Evolutionary conservation across 768 basidiomycete genomes (phyloP), one percentile per base, ranked within the genome.

Genomic region (Leucosporidium scottii): DNA sequence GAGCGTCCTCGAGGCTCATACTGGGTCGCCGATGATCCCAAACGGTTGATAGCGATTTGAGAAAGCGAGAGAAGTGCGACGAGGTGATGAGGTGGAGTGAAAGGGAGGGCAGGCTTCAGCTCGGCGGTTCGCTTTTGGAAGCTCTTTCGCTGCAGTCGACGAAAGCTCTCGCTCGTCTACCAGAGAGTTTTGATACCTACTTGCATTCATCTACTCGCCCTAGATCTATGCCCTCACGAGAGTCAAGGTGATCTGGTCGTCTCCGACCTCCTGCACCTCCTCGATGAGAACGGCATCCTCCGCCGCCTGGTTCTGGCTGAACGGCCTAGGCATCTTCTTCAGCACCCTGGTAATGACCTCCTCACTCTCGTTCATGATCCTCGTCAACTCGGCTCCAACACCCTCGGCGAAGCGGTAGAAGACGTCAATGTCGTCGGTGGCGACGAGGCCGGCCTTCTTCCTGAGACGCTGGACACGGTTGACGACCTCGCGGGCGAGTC

Each of bases 381-480:
- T 87, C 70, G 81, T 79, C 70, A 86, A 78, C 58, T 87, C 89
- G 18, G 89, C 88, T 27, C 80, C 80, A 17, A 88, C 87, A 13
- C 85, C 89, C 20, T 84, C 83, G 74, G 87, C 86, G 77, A 94
- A 89, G 66, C 79, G 79, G 80, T 93, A 93, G 79, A 87, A 93
- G 50, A 96, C 84, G 62, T 90, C 83, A 34, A 97, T 86, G 76
- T 96, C 91, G 76, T 99, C 96, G 10, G 92, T 93, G 25, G 94
- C 88, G 79, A 93, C 91, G 71, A 98, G 82, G 20, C 93, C 92
- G 1, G 92, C 93, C 79, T 93, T 91, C 81, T 99, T 99, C 74
- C 96, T 84, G 68, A 97, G 81, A 77, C 90, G 91, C 81, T 99
- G 96, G 53, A 97, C 87, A 62, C 93, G 87, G 73, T 93, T 94